Evolutionary conservation across 176 grass and related monocot genomes (phyloP), one percentile per base, ranked within the genome.

Genomic region (Avena insularis): DNA sequence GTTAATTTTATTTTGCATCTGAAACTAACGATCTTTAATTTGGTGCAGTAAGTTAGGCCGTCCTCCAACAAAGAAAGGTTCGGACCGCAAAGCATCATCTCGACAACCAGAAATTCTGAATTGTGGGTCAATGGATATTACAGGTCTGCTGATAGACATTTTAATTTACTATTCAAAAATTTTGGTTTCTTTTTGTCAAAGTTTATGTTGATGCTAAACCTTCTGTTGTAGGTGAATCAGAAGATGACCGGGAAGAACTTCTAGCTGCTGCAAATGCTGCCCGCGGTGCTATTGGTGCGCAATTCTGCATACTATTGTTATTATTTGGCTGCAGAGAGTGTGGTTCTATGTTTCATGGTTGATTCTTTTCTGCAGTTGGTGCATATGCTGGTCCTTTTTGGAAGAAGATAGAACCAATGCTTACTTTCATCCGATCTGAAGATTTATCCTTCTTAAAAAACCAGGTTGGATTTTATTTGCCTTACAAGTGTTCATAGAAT

Each of bases 41-140:
- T 72, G 40, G 61, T 92, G 79, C 84, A 95, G 93, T 83, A 93
- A 88, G 58, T 78, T 95, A 80, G 93, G 91, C 62, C 87, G 93
- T 16, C 91, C 93, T 76, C 93, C 93, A 67, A 85, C 88, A n/a
- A 95, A 95, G 67, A 95, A 93, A 83, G 79, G 85, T 77, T 90
- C 82, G 50, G 93, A 95, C 15, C 86, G 91, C 51, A 95, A 91
- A 87, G 82, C 84, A 87, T 83, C 77, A 82, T 79, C 77, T 87
- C 89, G 78, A 23, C 83, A 87, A 36, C 71, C 19, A 58, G 86
- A 93, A 75, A 89, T 70, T 80, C 58, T 84, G 40, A 89, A 95
- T 60, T 83, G 59, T 86, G 91, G 75, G 43, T 80, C 86, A 59
- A 86, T 81, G 62, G 93, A 95, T 82, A 63, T 80, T 75, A 75